Evolutionary conservation across 2,329 filamentous ascomycete genomes (phyloP).

Genomic region (Trichophyton mentagrophytes): DNA sequence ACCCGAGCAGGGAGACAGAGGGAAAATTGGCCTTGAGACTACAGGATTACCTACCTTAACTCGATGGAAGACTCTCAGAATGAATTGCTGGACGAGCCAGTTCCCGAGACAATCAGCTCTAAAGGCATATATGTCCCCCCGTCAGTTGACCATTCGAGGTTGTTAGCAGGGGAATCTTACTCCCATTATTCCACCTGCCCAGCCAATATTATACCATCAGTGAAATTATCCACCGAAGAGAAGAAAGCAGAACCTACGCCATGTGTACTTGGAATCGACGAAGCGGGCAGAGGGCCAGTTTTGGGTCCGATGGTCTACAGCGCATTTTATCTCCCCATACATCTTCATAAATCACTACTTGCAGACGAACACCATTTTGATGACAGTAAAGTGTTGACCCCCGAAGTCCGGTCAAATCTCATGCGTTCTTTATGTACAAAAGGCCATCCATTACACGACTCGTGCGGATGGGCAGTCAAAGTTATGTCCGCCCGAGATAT

Average conservation of each 20-base stretch:
- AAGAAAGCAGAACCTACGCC: slow-evolving; percentile 34
- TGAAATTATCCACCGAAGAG: slow-evolving; percentile 18
- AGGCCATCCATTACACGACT: slow-evolving; percentile 42
- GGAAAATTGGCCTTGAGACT: not conserved
- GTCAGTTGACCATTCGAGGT: slow-evolving; percentile 46
- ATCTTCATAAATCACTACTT: slow-evolving; percentile 57
- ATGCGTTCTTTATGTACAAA: slow-evolving; percentile 59
- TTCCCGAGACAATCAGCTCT: slow-evolving; percentile 24
- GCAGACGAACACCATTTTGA: slow-evolving; percentile 74
- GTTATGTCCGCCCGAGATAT: slow-evolving; percentile 77
- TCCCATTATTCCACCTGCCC: slow-evolving; percentile 60
- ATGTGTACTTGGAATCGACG: slow-evolving; percentile 79
- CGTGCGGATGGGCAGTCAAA: slow-evolving; percentile 73
- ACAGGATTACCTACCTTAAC: not conserved
- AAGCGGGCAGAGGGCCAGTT: slow-evolving; percentile 89
- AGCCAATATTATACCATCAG: slow-evolving; percentile 40
- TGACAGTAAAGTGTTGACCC: slow-evolving; percentile 84
- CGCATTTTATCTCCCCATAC: slow-evolving; percentile 57
- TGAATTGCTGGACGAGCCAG: slow-evolving; percentile 11
- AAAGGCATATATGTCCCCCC: slow-evolving; percentile 49
- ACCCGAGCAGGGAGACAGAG: not conserved
- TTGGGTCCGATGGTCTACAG: slow-evolving; percentile 61
- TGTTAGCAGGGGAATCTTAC: slow-evolving; percentile 56
- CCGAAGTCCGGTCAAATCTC: slow-evolving; percentile 61
- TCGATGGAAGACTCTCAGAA: slow-evolving; percentile 24